phyloP scores from a whole-genome alignment of 129 eudicot species.

The Rutidosis leptorrhynchoides region DNA sequence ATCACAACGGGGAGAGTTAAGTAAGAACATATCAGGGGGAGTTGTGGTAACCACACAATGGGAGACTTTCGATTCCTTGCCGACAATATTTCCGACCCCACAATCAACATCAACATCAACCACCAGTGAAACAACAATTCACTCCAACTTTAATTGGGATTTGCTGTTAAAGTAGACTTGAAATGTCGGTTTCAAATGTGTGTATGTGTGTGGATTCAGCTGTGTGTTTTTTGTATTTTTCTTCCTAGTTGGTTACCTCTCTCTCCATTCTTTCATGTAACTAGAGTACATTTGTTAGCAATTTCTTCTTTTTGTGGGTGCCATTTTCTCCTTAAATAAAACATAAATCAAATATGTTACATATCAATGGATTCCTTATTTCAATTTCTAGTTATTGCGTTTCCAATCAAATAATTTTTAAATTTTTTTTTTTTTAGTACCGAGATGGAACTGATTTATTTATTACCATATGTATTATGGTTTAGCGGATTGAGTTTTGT shows the following conservation, averaged over 20 bases:
- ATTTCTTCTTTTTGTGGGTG: conserved; percentile 11
- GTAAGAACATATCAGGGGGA: conserved; percentile 48
- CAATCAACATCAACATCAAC: conserved; percentile 42
- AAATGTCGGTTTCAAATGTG: conserved; percentile 32
- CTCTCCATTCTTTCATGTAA: conserved; percentile 67
- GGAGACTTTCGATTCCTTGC: conserved; percentile 87
- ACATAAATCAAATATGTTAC: conserved; percentile 4
- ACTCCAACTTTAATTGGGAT: conserved; percentile 54
- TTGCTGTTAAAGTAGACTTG: conserved; percentile 44
- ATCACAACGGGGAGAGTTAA: conserved; percentile 26
- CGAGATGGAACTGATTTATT: no score
- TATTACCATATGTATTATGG: neutral
- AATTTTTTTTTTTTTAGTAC: no score
- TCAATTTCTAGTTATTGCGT: neutral
- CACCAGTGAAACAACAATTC: conserved; percentile 16
- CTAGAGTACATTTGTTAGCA: conserved; percentile 30
- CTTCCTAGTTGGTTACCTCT: conserved; percentile 43
- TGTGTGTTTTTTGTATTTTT: conserved; percentile 31
- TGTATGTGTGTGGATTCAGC: conserved; percentile 37
- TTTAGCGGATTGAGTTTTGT: no score
- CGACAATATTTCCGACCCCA: conserved; percentile 38
- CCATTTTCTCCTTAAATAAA: conserved; percentile 37
- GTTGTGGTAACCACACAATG: conserved; percentile 93
- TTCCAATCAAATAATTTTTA: no score
- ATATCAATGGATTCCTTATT: neutral